These are phyloP conservation scores for Pseudofabraea citricarpa DNA, from an alignment of 2,329 filamentous ascomycete genomes.

Conservation along the genomic window DNA sequence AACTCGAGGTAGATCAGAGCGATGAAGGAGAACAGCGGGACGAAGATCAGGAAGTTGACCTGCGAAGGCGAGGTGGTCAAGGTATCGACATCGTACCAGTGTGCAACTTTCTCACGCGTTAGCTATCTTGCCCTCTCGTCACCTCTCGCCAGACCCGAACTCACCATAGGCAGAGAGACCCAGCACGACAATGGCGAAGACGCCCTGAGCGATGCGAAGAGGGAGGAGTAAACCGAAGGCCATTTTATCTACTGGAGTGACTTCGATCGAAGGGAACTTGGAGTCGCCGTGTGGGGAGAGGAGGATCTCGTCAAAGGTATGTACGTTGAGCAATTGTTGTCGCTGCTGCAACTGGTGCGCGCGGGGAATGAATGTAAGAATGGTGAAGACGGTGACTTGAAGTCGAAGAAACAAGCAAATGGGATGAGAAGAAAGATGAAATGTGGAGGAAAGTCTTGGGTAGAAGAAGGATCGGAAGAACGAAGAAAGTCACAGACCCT, in stretches of 20 bases:
- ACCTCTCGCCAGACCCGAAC: neutral
- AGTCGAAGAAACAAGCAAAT: neutral
- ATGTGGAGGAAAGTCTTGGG: conserved; percentile 3
- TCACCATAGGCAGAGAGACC: conserved; percentile 46
- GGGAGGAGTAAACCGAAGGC: conserved; percentile 34
- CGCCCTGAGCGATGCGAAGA: conserved; percentile 40
- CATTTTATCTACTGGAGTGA: conserved; percentile 28
- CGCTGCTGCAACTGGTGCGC: conserved; percentile 18
- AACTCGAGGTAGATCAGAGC: conserved; percentile 51
- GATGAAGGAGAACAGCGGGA: conserved; percentile 47
- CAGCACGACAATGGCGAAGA: conserved; percentile 41
- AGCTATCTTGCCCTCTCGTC: neutral
- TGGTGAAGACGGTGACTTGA: conserved; percentile 1
- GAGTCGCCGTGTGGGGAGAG: conserved; percentile 4
- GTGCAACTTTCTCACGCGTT: conserved; percentile 39
- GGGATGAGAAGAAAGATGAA: conserved; percentile 1
- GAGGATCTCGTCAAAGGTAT: conserved; percentile 1
- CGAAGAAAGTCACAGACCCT: conserved; percentile 15
- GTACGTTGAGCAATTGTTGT: conserved; percentile 3
- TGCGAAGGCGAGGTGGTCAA: conserved; percentile 48
- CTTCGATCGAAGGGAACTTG: neutral
- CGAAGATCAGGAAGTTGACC: conserved; percentile 54
- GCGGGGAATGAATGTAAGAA: conserved; percentile 13
- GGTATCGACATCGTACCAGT: conserved; percentile 56
- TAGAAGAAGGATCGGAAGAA: conserved; percentile 2